A percentile compares a stretch with the other conserved stretches of the same genome.
Evolutionary conservation across 2,329 filamentous ascomycete genomes (phyloP).

Genomic region (Setomelanomma holmii): DNA sequence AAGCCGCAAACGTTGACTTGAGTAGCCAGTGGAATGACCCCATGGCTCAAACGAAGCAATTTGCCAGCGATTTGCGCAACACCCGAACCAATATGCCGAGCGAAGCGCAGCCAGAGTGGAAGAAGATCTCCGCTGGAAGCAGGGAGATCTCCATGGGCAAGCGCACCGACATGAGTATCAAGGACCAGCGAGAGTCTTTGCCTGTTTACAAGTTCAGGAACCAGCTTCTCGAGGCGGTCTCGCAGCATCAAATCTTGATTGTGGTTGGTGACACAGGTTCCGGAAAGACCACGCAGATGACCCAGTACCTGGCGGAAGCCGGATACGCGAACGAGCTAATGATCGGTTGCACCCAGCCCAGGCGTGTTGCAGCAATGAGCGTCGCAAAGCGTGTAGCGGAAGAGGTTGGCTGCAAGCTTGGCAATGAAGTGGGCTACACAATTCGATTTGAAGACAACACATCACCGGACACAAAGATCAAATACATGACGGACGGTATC

Average conservation of each 20-base stretch:
- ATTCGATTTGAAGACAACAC: constrained; percentile 99
- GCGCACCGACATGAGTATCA: constrained; percentile 89
- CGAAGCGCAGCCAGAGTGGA: constrained; percentile 89
- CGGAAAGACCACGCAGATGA: constrained; percentile 95
- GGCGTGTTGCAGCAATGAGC: constrained; percentile 97
- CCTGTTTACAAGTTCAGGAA: constrained; percentile 89
- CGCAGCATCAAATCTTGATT: constrained; percentile 88
- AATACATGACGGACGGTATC: constrained; percentile 99
- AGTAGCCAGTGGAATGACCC: constrained; percentile 95
- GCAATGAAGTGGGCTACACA: constrained; percentile 96
- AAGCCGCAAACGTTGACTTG: constrained; percentile 79
- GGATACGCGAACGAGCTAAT: constrained; percentile 88
- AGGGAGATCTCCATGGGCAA: constrained; percentile 85
- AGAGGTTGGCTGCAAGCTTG: constrained; percentile 92
- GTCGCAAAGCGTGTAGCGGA: constrained; percentile 97
- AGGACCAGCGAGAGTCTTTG: constrained; percentile 88
- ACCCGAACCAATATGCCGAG: constrained; percentile 64
- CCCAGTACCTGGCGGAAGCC: constrained; percentile 91
- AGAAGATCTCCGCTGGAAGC: constrained; percentile 78
- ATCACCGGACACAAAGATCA: constrained; percentile 84
- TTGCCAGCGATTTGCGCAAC: constrained; percentile 84
- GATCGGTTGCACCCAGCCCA: constrained; percentile 95
- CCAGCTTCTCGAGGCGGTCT: constrained; percentile 85
- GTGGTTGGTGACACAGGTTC: constrained; percentile 97
- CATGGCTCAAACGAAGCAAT: constrained; percentile 88